A percentile compares a stretch with the other conserved stretches of the same genome.
These are phyloP conservation scores for Blastobotrys arbuscula DNA, from an alignment of 1,139 yeast genomes.

Conservation along the genomic window DNA sequence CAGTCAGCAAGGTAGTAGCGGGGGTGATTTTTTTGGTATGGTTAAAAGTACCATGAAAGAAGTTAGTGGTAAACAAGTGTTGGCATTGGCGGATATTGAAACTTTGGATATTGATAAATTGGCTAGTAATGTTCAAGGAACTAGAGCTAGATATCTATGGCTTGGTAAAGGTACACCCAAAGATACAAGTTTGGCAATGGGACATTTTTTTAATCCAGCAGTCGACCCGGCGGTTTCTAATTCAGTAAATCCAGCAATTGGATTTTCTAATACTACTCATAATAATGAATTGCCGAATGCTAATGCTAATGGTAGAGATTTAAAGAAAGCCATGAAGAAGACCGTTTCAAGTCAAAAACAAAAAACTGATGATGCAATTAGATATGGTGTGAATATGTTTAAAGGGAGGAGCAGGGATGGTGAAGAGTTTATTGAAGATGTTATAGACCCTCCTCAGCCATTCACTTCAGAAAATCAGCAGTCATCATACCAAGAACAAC, in stretches of 20 bases:
- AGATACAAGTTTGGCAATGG: constrained; percentile 8
- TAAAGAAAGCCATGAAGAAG: constrained; percentile 22
- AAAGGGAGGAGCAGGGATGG: constrained; percentile 4
- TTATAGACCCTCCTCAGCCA: neutral
- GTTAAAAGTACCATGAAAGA: constrained; percentile 76
- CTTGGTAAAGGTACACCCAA: constrained; percentile 38
- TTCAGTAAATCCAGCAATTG: constrained; percentile 22
- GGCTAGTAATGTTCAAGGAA: constrained; percentile 41
- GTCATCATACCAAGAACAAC: neutral
- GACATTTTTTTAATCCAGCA: constrained; percentile 1
- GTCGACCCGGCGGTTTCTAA: constrained; percentile 24
- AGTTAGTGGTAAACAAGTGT: constrained; percentile 42
- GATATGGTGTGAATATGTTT: constrained; percentile 17
- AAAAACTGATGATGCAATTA: constrained; percentile 21
- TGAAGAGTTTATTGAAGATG: constrained; percentile 1
- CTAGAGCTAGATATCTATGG: constrained; percentile 47
- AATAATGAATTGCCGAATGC: neutral
- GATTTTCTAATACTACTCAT: neutral
- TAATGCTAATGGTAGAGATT: constrained; percentile 15
- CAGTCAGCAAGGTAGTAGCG: neutral
- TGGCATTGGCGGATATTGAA: constrained; percentile 43
- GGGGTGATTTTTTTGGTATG: constrained; percentile 52
- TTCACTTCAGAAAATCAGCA: constrained; percentile 2
- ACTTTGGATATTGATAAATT: constrained; percentile 46
- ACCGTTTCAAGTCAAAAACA: constrained; percentile 19